phyloP scores from a whole-genome alignment of 2,329 filamentous ascomycete genomes.

The Sporothrix pseudoabietina region DNA sequence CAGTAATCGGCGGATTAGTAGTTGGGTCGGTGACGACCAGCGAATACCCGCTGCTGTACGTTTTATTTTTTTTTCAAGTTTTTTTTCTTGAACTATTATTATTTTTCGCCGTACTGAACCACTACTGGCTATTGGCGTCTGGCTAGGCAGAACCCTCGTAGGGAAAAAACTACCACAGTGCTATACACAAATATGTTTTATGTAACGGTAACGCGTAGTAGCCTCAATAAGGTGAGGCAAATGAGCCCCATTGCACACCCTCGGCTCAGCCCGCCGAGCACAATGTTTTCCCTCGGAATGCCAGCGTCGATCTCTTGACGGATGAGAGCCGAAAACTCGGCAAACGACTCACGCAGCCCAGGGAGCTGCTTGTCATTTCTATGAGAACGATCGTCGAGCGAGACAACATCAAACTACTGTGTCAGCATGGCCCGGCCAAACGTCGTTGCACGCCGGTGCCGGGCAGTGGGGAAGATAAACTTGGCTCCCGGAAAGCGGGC shows the following conservation, averaged over 20 bases:
- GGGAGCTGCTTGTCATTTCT: constrained; percentile 48
- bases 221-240: background rate
- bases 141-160: too few species aligned
- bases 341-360: constrained; percentile 48
- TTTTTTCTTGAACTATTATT: too few species aligned
- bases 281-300: constrained; percentile 44
- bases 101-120: too few species aligned
- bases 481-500: constrained; percentile 44
- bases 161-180: too few species aligned
- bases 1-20: too few species aligned
- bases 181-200: too few species aligned
- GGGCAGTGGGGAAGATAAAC: constrained; percentile 56
- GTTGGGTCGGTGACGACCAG: too few species aligned
- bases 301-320: background rate
- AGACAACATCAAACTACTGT: constrained; percentile 56
- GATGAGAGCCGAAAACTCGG: constrained; percentile 41
- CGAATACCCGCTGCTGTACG: too few species aligned
- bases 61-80: too few species aligned
- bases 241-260: constrained; percentile 24
- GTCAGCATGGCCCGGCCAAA: constrained; percentile 49
- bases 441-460: constrained; percentile 47
- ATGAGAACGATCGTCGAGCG: constrained; percentile 45
- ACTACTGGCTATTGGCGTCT: too few species aligned
- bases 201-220: too few species aligned
- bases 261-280: constrained; percentile 48